Base-by-base conservation (phyloP, 2,329 filamentous ascomycete genomes). In the Clonostachys rhizophaga region DNA sequence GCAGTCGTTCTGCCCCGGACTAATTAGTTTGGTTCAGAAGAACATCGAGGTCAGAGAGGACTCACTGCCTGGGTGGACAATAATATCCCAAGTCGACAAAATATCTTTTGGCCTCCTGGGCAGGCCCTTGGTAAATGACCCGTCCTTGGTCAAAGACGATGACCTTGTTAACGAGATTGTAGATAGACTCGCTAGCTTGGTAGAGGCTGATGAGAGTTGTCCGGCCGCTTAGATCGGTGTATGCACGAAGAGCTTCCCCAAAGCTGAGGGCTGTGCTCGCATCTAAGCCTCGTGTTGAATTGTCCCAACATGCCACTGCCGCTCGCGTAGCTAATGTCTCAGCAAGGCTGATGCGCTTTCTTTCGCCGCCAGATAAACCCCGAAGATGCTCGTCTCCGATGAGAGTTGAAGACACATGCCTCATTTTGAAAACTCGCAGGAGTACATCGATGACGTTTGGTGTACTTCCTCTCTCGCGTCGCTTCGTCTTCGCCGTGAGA, bases 261-360 rank as follows among this genome's bases (percentile, higher is more conserved):
- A 89, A 92, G 58, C 91, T 87, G 6, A 91, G 72, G 5, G 88
- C 89, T 0, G 87, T 91, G 2, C 83, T 87, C 2, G 87, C 84
- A 59, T 94, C 88, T 1, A 92, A 70, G 16, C 89, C 89, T 43
- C 88, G 75, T 1, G 87, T 92, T 1, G 81, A 85, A 62, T 92
- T 92, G 55, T 92, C 88, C 86, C 86, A 91, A 52, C 83, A 84
- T 34, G 87, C 81, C 2, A 91, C 83, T 0, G 84, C 83, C 1
- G 83, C 83, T 62, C 87, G 86, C 7, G 86, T 85, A 5, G 86
- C 84, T 20, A 92, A 67, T 1, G 86, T 88, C 64, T 92, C 88
- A 3, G 86, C 86, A 52, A 92, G 90, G 18, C 83, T 84, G 9
- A 90, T 87, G 58, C 88, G 84, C 63, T 91, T 92, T 36, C 88